These are phyloP conservation scores for Neonectria sp. DNA, from an alignment of 2,329 filamentous ascomycete species.

Conservation along the genomic window DNA sequence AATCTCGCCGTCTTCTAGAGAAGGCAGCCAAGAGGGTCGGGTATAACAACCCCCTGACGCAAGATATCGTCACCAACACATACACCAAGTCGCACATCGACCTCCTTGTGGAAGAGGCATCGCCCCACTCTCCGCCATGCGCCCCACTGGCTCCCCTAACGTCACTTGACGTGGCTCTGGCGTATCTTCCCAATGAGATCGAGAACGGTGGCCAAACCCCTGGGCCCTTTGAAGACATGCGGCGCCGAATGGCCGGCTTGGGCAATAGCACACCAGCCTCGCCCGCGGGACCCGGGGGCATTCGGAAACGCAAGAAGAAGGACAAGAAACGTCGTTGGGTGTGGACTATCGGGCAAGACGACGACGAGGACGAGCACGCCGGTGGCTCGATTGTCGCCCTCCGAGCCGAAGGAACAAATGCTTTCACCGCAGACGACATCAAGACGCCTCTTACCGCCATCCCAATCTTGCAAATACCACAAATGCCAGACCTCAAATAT, in stretches of 20 bases:
- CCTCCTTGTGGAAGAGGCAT: slow-evolving; percentile 71
- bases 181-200: slow-evolving; percentile 68
- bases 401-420: slow-evolving; percentile 50
- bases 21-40: slow-evolving; percentile 70
- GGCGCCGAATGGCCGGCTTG: slow-evolving; percentile 68
- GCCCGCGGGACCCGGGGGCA: slow-evolving; percentile 59
- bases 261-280: slow-evolving; percentile 59
- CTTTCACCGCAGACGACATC: slow-evolving; percentile 34
- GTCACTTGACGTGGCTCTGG: slow-evolving; percentile 64
- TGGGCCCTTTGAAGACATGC: slow-evolving; percentile 75
- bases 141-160: slow-evolving; percentile 55
- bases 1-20: slow-evolving; percentile 69
- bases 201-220: slow-evolving; percentile 75
- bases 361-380: slow-evolving; percentile 60
- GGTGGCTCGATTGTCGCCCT: slow-evolving; percentile 61
- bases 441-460: slow-evolving; percentile 44
- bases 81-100: slow-evolving; percentile 77
- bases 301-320: slow-evolving; percentile 67
- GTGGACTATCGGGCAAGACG: slow-evolving; percentile 74
- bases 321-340: slow-evolving; percentile 77
- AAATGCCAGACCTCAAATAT: slow-evolving; percentile 32
- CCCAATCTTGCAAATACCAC: slow-evolving; percentile 35
- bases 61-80: slow-evolving; percentile 74
- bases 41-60: slow-evolving; percentile 74
- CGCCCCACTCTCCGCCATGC: slow-evolving; percentile 60